Conservation (phyloP, 2,329 filamentous ascomycete genomes). For the Sclerotinia trifoliorum region DNA sequence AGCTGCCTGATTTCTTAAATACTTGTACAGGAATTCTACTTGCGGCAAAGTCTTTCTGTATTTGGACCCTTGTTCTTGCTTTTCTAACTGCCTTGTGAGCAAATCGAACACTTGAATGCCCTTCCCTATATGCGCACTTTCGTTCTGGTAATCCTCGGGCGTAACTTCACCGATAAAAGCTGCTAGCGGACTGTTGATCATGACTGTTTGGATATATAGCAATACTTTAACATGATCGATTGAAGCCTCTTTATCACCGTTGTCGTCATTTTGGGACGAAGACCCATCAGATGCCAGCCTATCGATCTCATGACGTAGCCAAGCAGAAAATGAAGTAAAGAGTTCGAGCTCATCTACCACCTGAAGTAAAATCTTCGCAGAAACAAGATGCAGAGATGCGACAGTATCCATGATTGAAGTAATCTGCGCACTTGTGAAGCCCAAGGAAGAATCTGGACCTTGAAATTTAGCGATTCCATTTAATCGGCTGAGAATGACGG, state of each 20-base stretch:
- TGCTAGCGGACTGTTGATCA: slow-evolving; percentile 64
- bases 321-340: slow-evolving; percentile 76
- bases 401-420: slow-evolving; percentile 67
- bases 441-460: slow-evolving; percentile 62
- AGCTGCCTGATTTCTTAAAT: slow-evolving; percentile 58
- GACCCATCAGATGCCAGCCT: slow-evolving; percentile 64
- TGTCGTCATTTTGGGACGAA: slow-evolving; percentile 62
- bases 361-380: slow-evolving; percentile 68
- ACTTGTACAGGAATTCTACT: slow-evolving; percentile 61
- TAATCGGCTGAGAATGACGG: slow-evolving; percentile 77
- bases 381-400: slow-evolving; percentile 71
- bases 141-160: slow-evolving; percentile 51
- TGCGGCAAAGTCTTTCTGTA: slow-evolving; percentile 55
- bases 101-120: slow-evolving; percentile 49
- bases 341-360: slow-evolving; percentile 75
- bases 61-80: slow-evolving; percentile 33
- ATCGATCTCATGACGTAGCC: slow-evolving; percentile 83
- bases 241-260: slow-evolving; percentile 72
- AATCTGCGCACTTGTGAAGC: slow-evolving; percentile 63
- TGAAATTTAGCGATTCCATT: slow-evolving; percentile 81
- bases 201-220: slow-evolving; percentile 71
- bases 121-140: slow-evolving; percentile 47
- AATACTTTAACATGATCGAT: slow-evolving; percentile 73
- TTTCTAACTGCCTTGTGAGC: slow-evolving; percentile 41
- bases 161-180: slow-evolving; percentile 56